These are phyloP conservation scores for Sequoia sempervirens DNA, from an alignment of 75 land plant genomes.

Conservation along the genomic window DNA sequence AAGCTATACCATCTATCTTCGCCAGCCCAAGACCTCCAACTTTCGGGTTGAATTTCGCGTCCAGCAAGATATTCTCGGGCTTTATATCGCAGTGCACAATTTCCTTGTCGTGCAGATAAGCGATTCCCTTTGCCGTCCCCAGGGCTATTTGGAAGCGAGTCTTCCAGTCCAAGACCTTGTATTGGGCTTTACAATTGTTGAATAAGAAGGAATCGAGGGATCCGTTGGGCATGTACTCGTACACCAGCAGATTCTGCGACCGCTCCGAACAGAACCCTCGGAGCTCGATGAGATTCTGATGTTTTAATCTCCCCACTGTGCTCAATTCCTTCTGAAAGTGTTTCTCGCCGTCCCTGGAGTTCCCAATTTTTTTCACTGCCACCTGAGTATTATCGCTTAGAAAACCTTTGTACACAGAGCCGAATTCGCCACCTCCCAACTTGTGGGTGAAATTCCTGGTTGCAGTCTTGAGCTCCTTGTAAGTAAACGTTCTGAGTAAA, in stretches of 20 bases:
- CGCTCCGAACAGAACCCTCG: conserved; percentile 61
- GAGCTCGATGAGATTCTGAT: conserved; percentile 59
- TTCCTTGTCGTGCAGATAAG: conserved; percentile 24
- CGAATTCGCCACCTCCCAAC: conserved; percentile 67
- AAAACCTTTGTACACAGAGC: conserved; percentile 60
- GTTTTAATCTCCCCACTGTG: conserved; percentile 47
- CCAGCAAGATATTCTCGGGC: conserved; percentile 38
- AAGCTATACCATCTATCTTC: background rate
- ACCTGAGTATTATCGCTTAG: conserved; percentile 37
- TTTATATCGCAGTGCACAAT: conserved; percentile 38
- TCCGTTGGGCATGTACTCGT: conserved; percentile 68
- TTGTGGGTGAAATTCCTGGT: conserved; percentile 62
- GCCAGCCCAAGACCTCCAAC: background rate
- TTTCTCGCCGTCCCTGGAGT: conserved; percentile 51
- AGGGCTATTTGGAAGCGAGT: conserved; percentile 20
- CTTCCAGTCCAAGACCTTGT: conserved; percentile 15
- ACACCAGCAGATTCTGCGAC: conserved; percentile 36
- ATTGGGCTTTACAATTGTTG: background rate
- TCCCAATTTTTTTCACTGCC: conserved; percentile 72
- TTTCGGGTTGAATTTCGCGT: conserved; percentile 19
- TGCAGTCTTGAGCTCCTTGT: conserved; percentile 35
- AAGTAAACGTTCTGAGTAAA: conserved; percentile 22
- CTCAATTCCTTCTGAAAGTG: conserved; percentile 55
- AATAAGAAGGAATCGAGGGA: conserved; percentile 52
- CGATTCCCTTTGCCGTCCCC: conserved; percentile 30